phyloP scores from a whole-genome alignment of 306 rosid genomes.

The Ormosia emarginata region DNA sequence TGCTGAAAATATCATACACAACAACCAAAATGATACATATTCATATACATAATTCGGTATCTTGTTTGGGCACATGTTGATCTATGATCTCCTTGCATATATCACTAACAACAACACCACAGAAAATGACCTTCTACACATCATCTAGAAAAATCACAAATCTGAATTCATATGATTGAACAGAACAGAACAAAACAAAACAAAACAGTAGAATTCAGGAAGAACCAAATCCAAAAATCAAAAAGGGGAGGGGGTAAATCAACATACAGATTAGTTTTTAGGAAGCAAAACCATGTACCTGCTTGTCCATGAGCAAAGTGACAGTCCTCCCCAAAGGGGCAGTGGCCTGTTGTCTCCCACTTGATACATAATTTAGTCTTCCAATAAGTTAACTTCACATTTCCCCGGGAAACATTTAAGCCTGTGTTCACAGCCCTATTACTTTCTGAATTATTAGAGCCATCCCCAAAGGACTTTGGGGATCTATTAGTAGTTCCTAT shows the following conservation, averaged over 20 bases:
- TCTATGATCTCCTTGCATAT: not conserved
- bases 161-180: not conserved
- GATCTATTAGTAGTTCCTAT: conserved; percentile 63
- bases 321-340: conserved; percentile 75
- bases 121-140: not conserved
- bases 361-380: conserved; percentile 79
- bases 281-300: conserved; percentile 45
- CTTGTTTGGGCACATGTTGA: not conserved
- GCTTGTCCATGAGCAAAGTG: conserved; percentile 92
- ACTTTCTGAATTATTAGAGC: conserved; percentile 39
- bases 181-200: conserved; percentile 14
- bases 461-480: conserved; percentile 39
- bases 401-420: conserved; percentile 33
- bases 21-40: not conserved
- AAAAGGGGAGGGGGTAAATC: not conserved
- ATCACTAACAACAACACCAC: not conserved
- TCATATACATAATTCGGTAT: not conserved
- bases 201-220: not conserved
- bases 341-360: conserved; percentile 72
- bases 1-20: not conserved
- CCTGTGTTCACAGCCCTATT: conserved; percentile 32
- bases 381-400: conserved; percentile 53
- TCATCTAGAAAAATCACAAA: not conserved
- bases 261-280: not conserved
- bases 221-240: not conserved